Evolutionary conservation across 148 eudicot genomes (phyloP), one percentile per base, ranked within the genome.

Genomic region (Linanthus parryae): DNA sequence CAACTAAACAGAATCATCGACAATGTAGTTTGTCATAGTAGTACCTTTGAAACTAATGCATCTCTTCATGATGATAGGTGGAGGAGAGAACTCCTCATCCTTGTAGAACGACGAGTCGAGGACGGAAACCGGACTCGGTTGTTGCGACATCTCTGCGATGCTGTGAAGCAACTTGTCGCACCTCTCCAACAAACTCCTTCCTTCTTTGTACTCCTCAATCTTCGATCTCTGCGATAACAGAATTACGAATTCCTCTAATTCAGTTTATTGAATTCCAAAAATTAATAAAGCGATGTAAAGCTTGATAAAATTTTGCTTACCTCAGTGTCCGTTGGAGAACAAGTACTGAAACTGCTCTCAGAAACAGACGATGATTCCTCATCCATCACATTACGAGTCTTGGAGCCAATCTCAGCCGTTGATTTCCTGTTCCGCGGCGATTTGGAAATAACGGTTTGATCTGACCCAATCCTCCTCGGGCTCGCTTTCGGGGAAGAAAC

Each of bases 121-220:
- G 30, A 94, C 99, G 7, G 99, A 94, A 12, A 94, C 92, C 5
- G 96, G 96, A 73, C 99, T 94, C 58, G 95, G 91, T 47, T 84
- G 95, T 0, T 74, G 63, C 0, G 59, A 75, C 75, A 94, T 88
- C 47, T 84, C 95, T 2, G 92, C 85, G 47, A 94, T 94, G 68
- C 91, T 82, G 66, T 74, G 65, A 0, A 88, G 75, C 44, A 84
- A 71, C 65, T 84, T 82, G 25, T 80, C 95, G 44, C 96, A 94
- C 50, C 99, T 82, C 58, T 84, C 84, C 41, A 94, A 33, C 26
- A 94, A 45, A 63, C 56, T 88, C 52, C 79, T 70, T 7, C 95
- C 99, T 19, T 71, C 84, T 28, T 63, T 82, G 64, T 68, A 49
- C 23, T 83, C 95, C 39, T 79, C 95, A 52, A 61, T 64, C 48